phyloP scores from a whole-genome alignment of 176 grass and related monocot species.

The Hyparrhenia diplandra region DNA sequence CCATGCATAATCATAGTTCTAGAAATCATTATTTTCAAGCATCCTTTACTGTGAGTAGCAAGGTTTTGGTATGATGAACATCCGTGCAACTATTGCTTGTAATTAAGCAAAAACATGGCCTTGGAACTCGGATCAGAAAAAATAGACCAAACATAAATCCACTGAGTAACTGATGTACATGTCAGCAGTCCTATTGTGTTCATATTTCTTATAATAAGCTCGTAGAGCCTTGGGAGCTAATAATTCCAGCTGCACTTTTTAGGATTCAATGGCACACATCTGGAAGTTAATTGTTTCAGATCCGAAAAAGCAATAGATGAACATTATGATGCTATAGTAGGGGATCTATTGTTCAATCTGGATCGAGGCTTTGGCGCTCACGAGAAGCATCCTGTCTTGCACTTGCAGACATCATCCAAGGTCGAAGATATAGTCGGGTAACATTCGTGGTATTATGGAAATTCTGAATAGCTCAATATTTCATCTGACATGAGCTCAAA shows the following conservation, averaged over 20 bases:
- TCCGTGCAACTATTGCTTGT: background rate
- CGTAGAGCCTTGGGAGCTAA: conserved; percentile 16
- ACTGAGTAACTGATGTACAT: background rate
- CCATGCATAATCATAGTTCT: background rate
- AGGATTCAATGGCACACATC: conserved; percentile 99
- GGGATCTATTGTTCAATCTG: conserved; percentile 95
- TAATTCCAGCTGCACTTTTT: conserved; percentile 19
- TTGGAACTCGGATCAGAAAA: conserved; percentile 3
- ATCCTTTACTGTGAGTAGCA: background rate
- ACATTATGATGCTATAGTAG: conserved; percentile 78
- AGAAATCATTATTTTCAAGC: background rate
- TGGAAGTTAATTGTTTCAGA: conserved; percentile 97
- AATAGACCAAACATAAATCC: background rate
- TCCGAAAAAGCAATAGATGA: conserved; percentile 92
- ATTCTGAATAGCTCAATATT: conserved; percentile 21
- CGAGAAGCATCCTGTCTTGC: conserved; percentile 98
- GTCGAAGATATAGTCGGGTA: conserved; percentile 87
- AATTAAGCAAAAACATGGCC: conserved; percentile 1
- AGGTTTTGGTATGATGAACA: background rate
- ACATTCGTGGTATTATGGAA: conserved; percentile 1
- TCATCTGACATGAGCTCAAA: background rate
- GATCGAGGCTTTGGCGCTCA: conserved; percentile 95
- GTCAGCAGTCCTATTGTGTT: background rate
- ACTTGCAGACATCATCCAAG: conserved; percentile 95
- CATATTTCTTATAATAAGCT: conserved; percentile 12